These are phyloP conservation scores for Senna tora DNA, from an alignment of 306 rosid genomes.

Conservation along the genomic window DNA sequence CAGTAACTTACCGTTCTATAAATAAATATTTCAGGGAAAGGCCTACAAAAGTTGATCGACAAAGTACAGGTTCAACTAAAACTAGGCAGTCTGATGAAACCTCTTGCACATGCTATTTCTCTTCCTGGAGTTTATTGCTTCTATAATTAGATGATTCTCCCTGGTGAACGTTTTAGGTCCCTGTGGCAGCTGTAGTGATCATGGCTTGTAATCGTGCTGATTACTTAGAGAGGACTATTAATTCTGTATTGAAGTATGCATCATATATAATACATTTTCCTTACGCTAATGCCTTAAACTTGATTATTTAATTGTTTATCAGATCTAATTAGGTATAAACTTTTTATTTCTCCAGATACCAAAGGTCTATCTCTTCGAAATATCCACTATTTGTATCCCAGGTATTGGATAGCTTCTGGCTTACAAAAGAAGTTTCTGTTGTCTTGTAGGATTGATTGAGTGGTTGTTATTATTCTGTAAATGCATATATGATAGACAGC, in stretches of 20 bases:
- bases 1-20: slow-evolving; percentile 42
- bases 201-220: slow-evolving; percentile 99
- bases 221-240: slow-evolving; percentile 86
- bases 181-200: slow-evolving; percentile 97
- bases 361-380: slow-evolving; percentile 70
- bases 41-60: slow-evolving; percentile 62
- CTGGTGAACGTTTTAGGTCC: slow-evolving; percentile 61
- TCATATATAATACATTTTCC: slow-evolving; percentile 17
- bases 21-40: slow-evolving; percentile 72
- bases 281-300: slow-evolving; percentile 13
- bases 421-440: slow-evolving; percentile 23
- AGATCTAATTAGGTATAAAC: slow-evolving; percentile 37
- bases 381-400: slow-evolving; percentile 93
- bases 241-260: slow-evolving; percentile 78
- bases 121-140: slow-evolving; percentile 35
- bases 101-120: slow-evolving; percentile 29
- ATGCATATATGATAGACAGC: slow-evolving; percentile 29
- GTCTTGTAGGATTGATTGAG: slow-evolving; percentile 24
- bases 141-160: slow-evolving; percentile 35
- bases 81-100: slow-evolving; percentile 31
- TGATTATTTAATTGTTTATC: slow-evolving; percentile 32
- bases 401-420: slow-evolving; percentile 55
- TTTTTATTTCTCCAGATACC: slow-evolving; percentile 63
- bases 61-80: slow-evolving; percentile 66
- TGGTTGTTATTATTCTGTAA: slow-evolving; percentile 33